Evolutionary conservation across 129 eudicot genomes (phyloP), one percentile per base, ranked within the genome.

Genomic region (Cynara cardunculus): DNA sequence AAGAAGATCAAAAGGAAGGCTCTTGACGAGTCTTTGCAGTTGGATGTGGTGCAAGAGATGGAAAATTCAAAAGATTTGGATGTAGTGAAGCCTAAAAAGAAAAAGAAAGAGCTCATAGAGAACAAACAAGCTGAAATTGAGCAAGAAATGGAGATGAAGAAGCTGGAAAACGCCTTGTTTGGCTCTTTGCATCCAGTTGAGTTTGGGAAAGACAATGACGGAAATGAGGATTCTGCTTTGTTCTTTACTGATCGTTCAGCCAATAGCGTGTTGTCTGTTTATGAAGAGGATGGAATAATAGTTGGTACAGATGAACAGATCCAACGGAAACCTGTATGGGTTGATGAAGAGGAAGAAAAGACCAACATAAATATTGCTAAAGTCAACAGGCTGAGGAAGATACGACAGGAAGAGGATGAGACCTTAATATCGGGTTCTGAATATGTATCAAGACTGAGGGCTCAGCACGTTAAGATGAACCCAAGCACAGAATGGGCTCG

Each of bases 401-500:
- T 95, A 74, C 86, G 99, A 72, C 88, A 88, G 73, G 93, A 86
- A 81, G 99, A 92, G 90, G 93, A 81, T 12, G 97, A 95, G 78
- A 89, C 84, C 21, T 73, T 90, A 35, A 92, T 95, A 22, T 77
- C 91, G 13, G 99, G 97, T n/a, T 74, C 90, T 10, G 85, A 89
- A 0, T 95, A 95, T 72, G 97, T 89, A 5, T 82, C 95, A 25
- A 89, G 99, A 65, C 83, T 95, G 79, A 86, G 99, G 84, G 99
- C 97, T 76, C 99, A 90, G 31, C 99, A 95, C 72, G 71, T 78
- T 59, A 92, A 95, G 86, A 85, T 95, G 78, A 92, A 90, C 86
- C 97, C 94, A 11, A 82, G 90, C 32, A 92, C 97, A 3, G 91
- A 92, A 44, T 95, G 99, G 99, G 99, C 99, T 25, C 84, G 84